A percentile compares a stretch with the other conserved stretches of the same genome.
phyloP scores from a whole-genome alignment of 257 asterid genomes.

The Fraxinus cuspidata region DNA sequence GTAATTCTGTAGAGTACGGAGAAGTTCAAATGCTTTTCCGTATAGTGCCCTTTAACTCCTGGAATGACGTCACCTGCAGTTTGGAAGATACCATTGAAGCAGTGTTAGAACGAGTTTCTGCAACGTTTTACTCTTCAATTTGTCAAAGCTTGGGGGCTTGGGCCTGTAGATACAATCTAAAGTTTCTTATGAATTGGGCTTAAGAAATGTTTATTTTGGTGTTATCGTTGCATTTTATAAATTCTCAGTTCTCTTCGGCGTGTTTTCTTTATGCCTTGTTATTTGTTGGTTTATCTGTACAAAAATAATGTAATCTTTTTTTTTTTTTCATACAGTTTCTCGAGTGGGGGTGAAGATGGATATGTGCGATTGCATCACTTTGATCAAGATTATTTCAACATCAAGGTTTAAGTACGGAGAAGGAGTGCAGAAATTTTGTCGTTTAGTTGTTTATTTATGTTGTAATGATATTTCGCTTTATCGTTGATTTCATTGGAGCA shows the following conservation, averaged over 20 bases:
- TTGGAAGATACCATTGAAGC: background rate
- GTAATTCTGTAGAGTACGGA: too few species aligned
- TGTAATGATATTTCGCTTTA: conserved; percentile 16
- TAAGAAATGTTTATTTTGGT: background rate
- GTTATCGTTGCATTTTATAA: background rate
- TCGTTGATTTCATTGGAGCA: conserved; percentile 5
- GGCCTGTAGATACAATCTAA: background rate
- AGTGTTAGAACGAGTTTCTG: background rate
- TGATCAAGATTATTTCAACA: conserved; percentile 76
- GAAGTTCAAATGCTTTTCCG: background rate
- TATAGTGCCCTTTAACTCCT: background rate
- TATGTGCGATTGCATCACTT: conserved; percentile 87
- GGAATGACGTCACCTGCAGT: background rate
- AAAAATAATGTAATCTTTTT: background rate
- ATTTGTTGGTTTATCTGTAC: background rate
- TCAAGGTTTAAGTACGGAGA: conserved; percentile 49
- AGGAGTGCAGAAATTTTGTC: background rate
- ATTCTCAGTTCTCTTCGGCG: background rate
- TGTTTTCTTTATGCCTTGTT: background rate
- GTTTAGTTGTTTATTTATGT: background rate
- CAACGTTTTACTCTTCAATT: background rate
- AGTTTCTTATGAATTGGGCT: too few species aligned
- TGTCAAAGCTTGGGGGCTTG: background rate
- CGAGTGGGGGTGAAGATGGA: conserved; percentile 98
- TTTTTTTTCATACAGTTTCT: conserved; percentile 43